Evolutionary conservation across 2,329 filamentous ascomycete species (phyloP).

Genomic region (Iodosphaeria phyllophila): DNA sequence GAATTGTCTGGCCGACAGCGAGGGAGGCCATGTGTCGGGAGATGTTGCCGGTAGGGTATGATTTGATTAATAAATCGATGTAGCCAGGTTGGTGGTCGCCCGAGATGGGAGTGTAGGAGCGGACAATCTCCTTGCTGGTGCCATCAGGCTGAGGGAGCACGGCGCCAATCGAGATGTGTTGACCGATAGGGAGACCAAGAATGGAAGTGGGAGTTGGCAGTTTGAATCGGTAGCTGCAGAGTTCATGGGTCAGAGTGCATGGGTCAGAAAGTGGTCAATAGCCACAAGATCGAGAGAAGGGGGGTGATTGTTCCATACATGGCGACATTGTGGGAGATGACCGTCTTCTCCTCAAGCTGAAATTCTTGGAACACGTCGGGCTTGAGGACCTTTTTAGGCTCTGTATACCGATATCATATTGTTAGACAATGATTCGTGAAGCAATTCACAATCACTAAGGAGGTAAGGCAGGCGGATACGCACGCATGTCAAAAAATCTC

Average conservation of each 20-base stretch:
- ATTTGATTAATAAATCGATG: constrained; percentile 96
- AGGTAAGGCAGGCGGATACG: constrained; percentile 17
- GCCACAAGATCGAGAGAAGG: constrained; percentile 1
- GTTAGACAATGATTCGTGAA: constrained; percentile 5
- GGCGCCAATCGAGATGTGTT: constrained; percentile 94
- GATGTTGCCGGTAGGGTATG: constrained; percentile 95
- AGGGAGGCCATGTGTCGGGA: constrained; percentile 78
- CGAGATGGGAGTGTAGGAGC: constrained; percentile 83
- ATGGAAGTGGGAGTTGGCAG: constrained; percentile 63
- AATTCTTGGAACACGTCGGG: constrained; percentile 81
- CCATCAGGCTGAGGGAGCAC: constrained; percentile 49
- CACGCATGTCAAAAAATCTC: constrained; percentile 57
- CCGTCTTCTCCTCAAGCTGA: constrained; percentile 81
- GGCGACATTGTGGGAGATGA: constrained; percentile 94
- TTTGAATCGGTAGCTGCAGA: constrained; percentile 82
- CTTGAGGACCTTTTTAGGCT: constrained; percentile 67
- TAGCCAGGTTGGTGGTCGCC: constrained; percentile 77
- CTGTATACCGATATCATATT: constrained; percentile 24
- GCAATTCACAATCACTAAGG: constrained; percentile 1
- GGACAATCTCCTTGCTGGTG: constrained; percentile 63
- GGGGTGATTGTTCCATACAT: constrained; percentile 40
- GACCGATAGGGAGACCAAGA: constrained; percentile 91
- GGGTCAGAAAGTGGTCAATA: constrained; percentile 4
- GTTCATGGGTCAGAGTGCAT: no score
- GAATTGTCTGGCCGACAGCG: constrained; percentile 69